These are phyloP conservation scores for Trichoderma orchidacearum DNA, from an alignment of 495 filamentous ascomycete species.

Conservation along the genomic window DNA sequence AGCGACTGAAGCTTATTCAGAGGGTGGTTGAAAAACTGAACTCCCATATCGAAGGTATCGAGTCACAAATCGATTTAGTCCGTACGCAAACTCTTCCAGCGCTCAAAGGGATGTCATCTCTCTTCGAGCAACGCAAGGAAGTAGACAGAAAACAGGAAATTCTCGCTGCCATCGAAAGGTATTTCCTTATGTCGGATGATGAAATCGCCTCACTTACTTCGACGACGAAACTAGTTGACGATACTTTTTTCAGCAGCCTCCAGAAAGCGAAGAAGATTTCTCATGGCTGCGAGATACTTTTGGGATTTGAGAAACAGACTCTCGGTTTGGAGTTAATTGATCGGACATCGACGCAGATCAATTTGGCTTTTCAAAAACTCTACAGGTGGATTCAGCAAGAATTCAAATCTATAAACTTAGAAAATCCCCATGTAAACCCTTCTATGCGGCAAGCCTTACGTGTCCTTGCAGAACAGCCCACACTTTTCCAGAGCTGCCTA, in stretches of 20 bases:
- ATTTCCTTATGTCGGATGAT: conserved; percentile 74
- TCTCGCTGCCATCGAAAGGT: conserved; percentile 67
- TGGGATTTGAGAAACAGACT: conserved; percentile 81
- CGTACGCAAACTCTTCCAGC: conserved; percentile 62
- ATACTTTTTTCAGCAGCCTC: conserved; percentile 73
- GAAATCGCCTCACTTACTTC: conserved; percentile 61
- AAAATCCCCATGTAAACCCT: conserved; percentile 84
- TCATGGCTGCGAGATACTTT: conserved; percentile 72
- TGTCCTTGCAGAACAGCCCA: conserved; percentile 79
- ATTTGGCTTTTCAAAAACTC: conserved; percentile 84
- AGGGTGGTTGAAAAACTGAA: conserved; percentile 65
- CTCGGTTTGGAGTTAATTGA: conserved; percentile 85
- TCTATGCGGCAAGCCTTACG: conserved; percentile 74
- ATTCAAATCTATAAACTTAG: conserved; percentile 83
- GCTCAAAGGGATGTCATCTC: conserved; percentile 61
- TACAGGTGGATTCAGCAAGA: conserved; percentile 91
- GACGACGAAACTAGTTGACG: conserved; percentile 66
- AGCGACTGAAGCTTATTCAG: conserved; percentile 85
- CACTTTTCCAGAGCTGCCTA: conserved; percentile 83
- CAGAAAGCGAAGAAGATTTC: conserved; percentile 74
- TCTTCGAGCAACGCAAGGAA: conserved; percentile 62
- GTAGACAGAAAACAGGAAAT: conserved; percentile 78
- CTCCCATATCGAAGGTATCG: conserved; percentile 69
- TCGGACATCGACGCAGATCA: conserved; percentile 71
- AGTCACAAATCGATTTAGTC: conserved; percentile 57